Conservation (phyloP, 352 stramenopile genomes). For the Pythium guiyangense region DNA sequence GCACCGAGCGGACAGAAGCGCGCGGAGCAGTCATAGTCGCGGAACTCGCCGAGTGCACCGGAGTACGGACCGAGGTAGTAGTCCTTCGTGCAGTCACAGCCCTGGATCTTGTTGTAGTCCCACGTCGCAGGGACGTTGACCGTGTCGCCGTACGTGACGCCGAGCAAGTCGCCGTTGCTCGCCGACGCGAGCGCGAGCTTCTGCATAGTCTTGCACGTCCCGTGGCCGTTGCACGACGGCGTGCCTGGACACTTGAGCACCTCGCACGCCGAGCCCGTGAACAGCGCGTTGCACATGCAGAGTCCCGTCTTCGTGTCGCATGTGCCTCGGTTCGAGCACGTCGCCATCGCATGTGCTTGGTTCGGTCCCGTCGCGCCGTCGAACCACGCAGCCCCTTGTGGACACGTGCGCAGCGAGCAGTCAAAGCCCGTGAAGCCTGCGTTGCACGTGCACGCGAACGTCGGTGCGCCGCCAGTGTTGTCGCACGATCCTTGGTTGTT, state of each 20-base stretch:
- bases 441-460: constrained; percentile 57
- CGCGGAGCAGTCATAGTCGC: constrained; percentile 64
- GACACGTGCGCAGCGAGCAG: constrained; percentile 50
- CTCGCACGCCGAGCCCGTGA: constrained; percentile 76
- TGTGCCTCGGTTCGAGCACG: constrained; percentile 51
- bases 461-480: constrained; percentile 17
- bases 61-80: constrained; percentile 70
- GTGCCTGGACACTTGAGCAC: constrained; percentile 40
- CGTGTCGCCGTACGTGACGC: constrained; percentile 62
- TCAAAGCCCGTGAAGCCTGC: constrained; percentile 52
- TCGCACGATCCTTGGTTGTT: constrained; percentile 44
- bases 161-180: constrained; percentile 33
- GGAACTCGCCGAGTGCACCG: constrained; percentile 44
- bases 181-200: constrained; percentile 42
- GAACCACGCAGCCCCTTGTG: constrained; percentile 58
- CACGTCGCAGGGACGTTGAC: constrained; percentile 58
- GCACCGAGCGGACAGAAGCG: constrained; percentile 87
- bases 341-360: constrained; percentile 38
- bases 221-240: constrained; percentile 56
- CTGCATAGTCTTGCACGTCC: constrained; percentile 73
- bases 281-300: constrained; percentile 67
- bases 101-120: constrained; percentile 84
- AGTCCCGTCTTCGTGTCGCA: constrained; percentile 47
- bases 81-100: constrained; percentile 63
- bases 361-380: constrained; percentile 48